Evolutionary conservation across 2,329 filamentous ascomycete genomes (phyloP).

Genomic region (Alternaria sp.): DNA sequence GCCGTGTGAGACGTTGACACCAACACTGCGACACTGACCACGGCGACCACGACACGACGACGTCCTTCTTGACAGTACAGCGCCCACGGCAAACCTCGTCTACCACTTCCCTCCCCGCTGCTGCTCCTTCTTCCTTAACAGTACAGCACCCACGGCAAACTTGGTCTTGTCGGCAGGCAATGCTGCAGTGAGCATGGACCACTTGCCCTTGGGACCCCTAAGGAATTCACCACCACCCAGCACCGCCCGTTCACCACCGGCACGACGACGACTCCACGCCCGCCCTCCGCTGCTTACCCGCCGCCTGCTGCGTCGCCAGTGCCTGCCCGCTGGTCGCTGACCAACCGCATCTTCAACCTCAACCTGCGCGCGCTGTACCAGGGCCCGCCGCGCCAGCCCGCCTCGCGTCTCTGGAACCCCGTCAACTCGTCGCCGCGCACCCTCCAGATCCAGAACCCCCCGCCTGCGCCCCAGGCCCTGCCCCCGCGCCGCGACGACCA

Average conservation of each 20-base stretch:
- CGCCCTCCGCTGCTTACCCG: conserved; percentile 34
- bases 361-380: conserved; percentile 36
- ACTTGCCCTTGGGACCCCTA: conserved; percentile 10
- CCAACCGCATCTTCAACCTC: conserved; percentile 51
- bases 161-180: neutral
- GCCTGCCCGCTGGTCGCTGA: conserved; percentile 50
- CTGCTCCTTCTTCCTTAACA: neutral
- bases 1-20: conserved; percentile 9
- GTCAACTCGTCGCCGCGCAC: conserved; percentile 65
- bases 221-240: conserved; percentile 14
- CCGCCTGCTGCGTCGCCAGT: conserved; percentile 31
- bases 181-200: conserved; percentile 24
- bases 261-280: conserved; percentile 36
- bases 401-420: conserved; percentile 65
- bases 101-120: too few relatives aligned
- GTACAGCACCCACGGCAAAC: neutral
- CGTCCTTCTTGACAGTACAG: neutral
- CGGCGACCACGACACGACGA: neutral
- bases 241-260: conserved; percentile 13
- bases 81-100: neutral
- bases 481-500: conserved; percentile 10
- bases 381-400: conserved; percentile 45
- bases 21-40: neutral
- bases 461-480: conserved; percentile 48
- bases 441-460: conserved; percentile 43